These are phyloP conservation scores for Leishmania braziliensis DNA, from an alignment of 208 protist species.

Conservation along the genomic window DNA sequence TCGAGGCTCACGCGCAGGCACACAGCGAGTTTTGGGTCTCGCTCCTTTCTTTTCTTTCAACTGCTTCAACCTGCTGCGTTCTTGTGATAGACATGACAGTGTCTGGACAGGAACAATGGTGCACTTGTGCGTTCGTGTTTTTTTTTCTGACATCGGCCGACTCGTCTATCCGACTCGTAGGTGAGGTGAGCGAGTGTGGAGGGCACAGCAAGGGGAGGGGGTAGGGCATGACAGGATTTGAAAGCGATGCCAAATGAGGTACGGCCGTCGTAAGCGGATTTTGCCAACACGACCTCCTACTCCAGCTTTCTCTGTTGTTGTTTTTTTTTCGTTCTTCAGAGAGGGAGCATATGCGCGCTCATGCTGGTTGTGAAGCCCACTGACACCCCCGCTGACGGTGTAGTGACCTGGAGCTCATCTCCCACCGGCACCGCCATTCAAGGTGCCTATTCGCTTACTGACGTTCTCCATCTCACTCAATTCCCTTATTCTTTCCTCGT, in stretches of 20 bases:
- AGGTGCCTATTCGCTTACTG: background rate
- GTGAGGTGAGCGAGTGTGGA: background rate
- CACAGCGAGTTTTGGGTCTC: background rate
- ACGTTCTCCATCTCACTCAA: background rate
- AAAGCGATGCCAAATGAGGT: background rate
- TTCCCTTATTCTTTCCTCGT: background rate
- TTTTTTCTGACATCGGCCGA: background rate
- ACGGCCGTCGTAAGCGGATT: no score
- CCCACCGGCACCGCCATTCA: background rate
- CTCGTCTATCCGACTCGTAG: no score
- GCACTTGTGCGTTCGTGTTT: background rate
- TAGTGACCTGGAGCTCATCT: background rate
- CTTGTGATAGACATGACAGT: background rate
- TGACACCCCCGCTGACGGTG: background rate
- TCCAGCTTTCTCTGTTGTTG: background rate
- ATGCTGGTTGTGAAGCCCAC: background rate
- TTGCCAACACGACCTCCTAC: no score
- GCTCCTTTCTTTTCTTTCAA: constrained; percentile 21
- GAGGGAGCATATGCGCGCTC: background rate
- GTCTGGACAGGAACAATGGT: background rate
- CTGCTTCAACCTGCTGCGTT: constrained; percentile 19
- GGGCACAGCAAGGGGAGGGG: background rate
- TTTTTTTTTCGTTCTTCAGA: background rate
- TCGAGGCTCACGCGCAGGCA: no score
- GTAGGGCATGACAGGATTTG: background rate